phyloP scores from a whole-genome alignment of 768 basidiomycete genomes.

The Pulveroboletus sp. region DNA sequence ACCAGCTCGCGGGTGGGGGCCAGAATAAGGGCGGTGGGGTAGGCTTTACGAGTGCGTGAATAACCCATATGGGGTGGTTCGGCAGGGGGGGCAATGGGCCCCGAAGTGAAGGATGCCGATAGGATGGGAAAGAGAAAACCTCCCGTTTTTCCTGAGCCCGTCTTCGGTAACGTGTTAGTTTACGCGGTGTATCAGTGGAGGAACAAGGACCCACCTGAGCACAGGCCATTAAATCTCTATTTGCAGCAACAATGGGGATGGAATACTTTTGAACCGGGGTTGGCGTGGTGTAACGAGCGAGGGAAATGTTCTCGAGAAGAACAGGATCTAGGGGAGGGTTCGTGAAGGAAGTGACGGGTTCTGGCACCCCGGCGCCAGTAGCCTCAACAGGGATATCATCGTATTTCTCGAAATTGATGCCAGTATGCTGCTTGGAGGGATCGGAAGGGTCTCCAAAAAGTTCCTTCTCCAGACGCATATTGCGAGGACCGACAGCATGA shows the following conservation, averaged over 20 bases:
- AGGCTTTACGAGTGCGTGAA: slow-evolving; percentile 79
- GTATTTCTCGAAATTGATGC: slow-evolving; percentile 99
- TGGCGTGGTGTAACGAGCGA: slow-evolving; percentile 89
- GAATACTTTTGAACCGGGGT: slow-evolving; percentile 99
- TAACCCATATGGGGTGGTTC: slow-evolving; percentile 47
- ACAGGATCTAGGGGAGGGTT: slow-evolving; percentile 88
- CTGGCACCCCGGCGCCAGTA: slow-evolving; percentile 95
- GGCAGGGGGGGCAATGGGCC: slow-evolving; percentile 70
- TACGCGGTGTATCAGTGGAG: slow-evolving; percentile 8
- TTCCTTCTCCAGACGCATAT: slow-evolving; percentile 90
- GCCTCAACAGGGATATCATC: slow-evolving; percentile 99
- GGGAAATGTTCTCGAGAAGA: slow-evolving; percentile 91
- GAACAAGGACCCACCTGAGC: slow-evolving; percentile 59
- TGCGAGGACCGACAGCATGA: slow-evolving; percentile 80
- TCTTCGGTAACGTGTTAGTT: slow-evolving; percentile 47
- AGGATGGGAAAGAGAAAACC: slow-evolving; percentile 99
- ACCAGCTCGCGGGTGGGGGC: slow-evolving; percentile 99
- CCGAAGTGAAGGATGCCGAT: slow-evolving; percentile 82
- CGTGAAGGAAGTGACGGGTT: slow-evolving; percentile 84
- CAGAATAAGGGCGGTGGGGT: slow-evolving; percentile 94
- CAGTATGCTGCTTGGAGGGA: slow-evolving; percentile 86
- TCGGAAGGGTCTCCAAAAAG: slow-evolving; percentile 89
- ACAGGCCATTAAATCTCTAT: slow-evolving; percentile 91
- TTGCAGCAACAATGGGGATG: slow-evolving; percentile 91
- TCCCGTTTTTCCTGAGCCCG: slow-evolving; percentile 98